Percentiles rank a stretch among this genome's conserved stretches.
phyloP scores from a whole-genome alignment of 2,329 filamentous ascomycete species.

The Madurella mycetomatis region DNA sequence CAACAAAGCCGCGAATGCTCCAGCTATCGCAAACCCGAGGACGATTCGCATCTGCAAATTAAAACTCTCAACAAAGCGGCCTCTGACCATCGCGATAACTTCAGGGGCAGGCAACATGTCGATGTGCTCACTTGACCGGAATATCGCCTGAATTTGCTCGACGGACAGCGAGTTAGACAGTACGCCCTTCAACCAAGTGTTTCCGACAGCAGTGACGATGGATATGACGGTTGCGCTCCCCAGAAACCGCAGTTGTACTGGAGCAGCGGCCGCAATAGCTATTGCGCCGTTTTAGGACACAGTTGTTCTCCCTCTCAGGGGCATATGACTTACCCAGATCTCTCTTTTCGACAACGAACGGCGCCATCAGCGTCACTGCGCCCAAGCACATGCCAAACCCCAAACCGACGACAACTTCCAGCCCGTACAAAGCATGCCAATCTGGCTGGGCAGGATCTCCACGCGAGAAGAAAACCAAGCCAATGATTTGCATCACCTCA shows the following conservation, averaged over 20 bases:
- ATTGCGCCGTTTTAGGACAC: too few species aligned
- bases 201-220: too few species aligned
- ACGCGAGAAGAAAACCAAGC: background rate
- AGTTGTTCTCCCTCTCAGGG: too few species aligned
- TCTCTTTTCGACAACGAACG: background rate
- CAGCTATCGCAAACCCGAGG: background rate
- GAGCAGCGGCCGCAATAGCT: too few species aligned
- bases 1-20: background rate
- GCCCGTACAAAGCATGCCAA: background rate
- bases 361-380: background rate
- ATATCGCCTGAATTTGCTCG: too few species aligned
- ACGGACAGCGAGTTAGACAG: too few species aligned
- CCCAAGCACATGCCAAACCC: background rate
- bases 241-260: too few species aligned
- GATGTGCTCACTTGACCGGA: too few species aligned
- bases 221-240: too few species aligned
- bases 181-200: too few species aligned
- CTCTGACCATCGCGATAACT: too few species aligned
- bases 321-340: background rate
- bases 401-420: background rate
- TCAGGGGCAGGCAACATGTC: too few species aligned
- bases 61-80: background rate
- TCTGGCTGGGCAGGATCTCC: background rate
- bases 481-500: background rate
- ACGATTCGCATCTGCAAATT: background rate